Evolutionary conservation across 495 filamentous ascomycete genomes (phyloP).

Genomic region (Massariosphaeria phaeospora): DNA sequence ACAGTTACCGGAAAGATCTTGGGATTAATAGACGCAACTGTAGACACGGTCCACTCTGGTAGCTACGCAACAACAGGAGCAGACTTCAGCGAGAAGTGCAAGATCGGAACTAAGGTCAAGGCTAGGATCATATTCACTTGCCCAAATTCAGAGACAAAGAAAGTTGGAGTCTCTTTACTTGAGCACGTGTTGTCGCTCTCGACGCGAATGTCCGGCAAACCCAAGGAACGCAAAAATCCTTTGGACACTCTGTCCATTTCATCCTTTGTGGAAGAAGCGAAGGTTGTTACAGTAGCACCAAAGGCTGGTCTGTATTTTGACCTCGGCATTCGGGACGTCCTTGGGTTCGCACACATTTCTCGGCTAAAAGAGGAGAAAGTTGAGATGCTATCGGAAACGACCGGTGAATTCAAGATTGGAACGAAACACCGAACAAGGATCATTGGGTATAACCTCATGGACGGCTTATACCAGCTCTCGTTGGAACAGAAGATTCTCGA

Average conservation of each 20-base stretch:
- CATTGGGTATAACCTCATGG: conserved; percentile 78
- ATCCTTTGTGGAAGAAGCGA: conserved; percentile 68
- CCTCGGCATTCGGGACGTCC: conserved; percentile 64
- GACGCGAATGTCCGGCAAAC: conserved; percentile 36
- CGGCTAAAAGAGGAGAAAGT: conserved; percentile 80
- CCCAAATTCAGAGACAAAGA: conserved; percentile 68
- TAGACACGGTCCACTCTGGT: conserved; percentile 83
- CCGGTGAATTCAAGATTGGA: conserved; percentile 70
- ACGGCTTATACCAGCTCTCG: conserved; percentile 81
- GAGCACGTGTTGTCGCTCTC: conserved; percentile 72
- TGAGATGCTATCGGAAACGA: conserved; percentile 68
- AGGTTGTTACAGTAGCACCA: conserved; percentile 69
- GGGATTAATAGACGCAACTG: conserved; percentile 82
- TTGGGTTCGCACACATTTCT: conserved; percentile 91
- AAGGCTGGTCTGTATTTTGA: conserved; percentile 76
- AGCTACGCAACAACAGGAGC: conserved; percentile 57
- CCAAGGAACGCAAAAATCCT: conserved; percentile 44
- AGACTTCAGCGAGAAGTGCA: conserved; percentile 68
- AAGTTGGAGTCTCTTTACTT: conserved; percentile 78
- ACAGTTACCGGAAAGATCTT: conserved; percentile 82
- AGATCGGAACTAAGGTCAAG: conserved; percentile 75
- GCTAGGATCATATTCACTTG: conserved; percentile 82
- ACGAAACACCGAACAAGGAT: conserved; percentile 75
- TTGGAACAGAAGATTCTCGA: conserved; percentile 75
- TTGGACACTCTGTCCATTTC: conserved; percentile 62